These are phyloP conservation scores for Globisporangium lucens DNA, from an alignment of 352 stramenopile species.

Conservation along the genomic window DNA sequence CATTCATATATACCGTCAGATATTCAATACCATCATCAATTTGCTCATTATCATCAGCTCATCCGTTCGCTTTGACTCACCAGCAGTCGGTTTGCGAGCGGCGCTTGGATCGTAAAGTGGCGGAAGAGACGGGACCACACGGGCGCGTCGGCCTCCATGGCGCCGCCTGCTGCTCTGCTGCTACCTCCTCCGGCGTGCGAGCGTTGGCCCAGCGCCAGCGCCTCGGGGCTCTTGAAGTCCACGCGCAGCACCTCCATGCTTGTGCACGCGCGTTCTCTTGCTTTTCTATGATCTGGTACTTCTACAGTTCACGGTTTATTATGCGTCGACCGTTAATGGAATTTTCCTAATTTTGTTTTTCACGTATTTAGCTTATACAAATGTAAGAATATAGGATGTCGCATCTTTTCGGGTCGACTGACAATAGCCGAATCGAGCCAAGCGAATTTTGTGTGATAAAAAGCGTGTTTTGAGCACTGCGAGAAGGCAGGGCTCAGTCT, in stretches of 20 bases:
- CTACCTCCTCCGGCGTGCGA: background rate
- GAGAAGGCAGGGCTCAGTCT: too few species aligned
- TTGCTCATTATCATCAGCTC: background rate
- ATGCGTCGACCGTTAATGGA: too few species aligned
- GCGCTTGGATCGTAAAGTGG: constrained; percentile 30
- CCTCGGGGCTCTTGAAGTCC: constrained; percentile 17
- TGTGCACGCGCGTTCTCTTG: background rate
- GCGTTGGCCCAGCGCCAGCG: background rate
- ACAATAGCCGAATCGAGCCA: too few species aligned
- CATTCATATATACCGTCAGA: background rate
- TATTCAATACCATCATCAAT: background rate
- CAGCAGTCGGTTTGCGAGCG: constrained; percentile 37
- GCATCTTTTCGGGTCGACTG: too few species aligned
- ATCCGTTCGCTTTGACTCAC: constrained; percentile 19
- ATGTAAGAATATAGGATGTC: too few species aligned
- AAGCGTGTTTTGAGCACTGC: too few species aligned
- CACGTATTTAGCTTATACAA: too few species aligned
- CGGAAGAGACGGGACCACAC: constrained; percentile 58
- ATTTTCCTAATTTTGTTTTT: too few species aligned
- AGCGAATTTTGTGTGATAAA: too few species aligned
- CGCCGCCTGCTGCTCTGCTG: background rate
- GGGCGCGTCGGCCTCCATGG: constrained; percentile 15
- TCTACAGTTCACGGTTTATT: too few species aligned
- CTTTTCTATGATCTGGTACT: too few species aligned
- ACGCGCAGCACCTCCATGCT: constrained; percentile 20